Conservation (phyloP, 2,329 filamentous ascomycete species). For the Claviceps paspali region DNA sequence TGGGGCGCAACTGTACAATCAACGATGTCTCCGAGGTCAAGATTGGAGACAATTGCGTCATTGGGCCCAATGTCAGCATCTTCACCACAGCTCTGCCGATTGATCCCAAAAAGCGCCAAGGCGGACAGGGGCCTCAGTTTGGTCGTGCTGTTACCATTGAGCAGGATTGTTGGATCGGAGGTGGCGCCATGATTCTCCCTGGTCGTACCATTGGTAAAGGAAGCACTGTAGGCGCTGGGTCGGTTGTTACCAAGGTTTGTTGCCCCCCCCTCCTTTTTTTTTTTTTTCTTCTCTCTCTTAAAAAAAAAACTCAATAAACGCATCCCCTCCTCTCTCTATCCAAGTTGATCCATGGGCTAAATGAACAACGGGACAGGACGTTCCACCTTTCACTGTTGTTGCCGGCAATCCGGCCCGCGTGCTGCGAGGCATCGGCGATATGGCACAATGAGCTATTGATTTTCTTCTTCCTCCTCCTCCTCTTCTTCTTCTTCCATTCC, state of each 20-base stretch:
- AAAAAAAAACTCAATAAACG: too few relatives aligned
- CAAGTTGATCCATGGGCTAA: neutral
- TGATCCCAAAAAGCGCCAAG: slow-evolving; percentile 59
- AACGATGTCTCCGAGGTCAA: slow-evolving; percentile 72
- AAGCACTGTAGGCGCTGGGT: slow-evolving; percentile 65
- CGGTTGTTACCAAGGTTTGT: slow-evolving; percentile 63
- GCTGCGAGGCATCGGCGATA: slow-evolving; percentile 24
- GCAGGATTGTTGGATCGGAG: slow-evolving; percentile 73
- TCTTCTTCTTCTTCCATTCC: too few relatives aligned
- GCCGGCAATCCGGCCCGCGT: slow-evolving; percentile 55
- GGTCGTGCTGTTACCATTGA: slow-evolving; percentile 64
- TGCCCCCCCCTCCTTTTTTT: neutral
- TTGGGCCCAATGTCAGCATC: slow-evolving; percentile 76
- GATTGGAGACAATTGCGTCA: slow-evolving; percentile 63
- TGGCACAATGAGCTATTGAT: slow-evolving; percentile 12
- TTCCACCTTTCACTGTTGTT: slow-evolving; percentile 52
- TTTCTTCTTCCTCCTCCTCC: too few relatives aligned
- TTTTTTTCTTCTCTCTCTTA: neutral
- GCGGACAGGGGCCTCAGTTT: slow-evolving; percentile 54
- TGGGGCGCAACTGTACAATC: slow-evolving; percentile 72
- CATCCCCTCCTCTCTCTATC: neutral
- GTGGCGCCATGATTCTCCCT: slow-evolving; percentile 61
- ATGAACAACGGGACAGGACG: slow-evolving; percentile 30
- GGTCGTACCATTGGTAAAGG: slow-evolving; percentile 71
- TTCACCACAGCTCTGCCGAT: slow-evolving; percentile 60